These are phyloP conservation scores for Corylus heterophylla DNA, from an alignment of 306 rosid genomes.

Conservation along the genomic window DNA sequence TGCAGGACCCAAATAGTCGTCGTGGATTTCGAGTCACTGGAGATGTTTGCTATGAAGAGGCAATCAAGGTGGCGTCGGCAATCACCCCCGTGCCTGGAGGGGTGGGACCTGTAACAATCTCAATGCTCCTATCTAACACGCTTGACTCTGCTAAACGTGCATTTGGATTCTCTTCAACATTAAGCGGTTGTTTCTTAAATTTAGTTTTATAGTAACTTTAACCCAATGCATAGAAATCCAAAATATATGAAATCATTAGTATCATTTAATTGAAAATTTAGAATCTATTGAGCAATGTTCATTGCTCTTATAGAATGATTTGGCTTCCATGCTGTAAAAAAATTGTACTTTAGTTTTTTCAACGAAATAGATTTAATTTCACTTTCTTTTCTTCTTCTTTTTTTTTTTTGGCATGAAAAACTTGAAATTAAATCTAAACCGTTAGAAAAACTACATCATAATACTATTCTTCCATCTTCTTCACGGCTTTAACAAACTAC, in stretches of 20 bases:
- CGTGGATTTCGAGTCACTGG: constrained; percentile 32
- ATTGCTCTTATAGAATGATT: no score
- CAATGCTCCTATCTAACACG: constrained; percentile 53
- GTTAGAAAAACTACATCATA: no score
- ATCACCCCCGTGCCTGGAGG: constrained; percentile 62
- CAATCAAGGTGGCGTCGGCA: constrained; percentile 56
- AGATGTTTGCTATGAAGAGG: constrained; percentile 57
- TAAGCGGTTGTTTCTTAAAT: constrained; percentile 7
- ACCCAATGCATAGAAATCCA: neutral
- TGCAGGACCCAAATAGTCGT: constrained; percentile 30
- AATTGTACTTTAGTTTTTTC: no score
- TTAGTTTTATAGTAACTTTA: constrained; percentile 5
- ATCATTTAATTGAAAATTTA: neutral
- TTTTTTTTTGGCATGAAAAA: no score
- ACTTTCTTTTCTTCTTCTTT: no score
- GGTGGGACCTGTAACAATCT: constrained; percentile 38
- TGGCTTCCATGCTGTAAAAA: no score
- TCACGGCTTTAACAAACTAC: no score
- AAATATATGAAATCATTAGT: neutral
- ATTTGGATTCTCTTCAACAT: constrained; percentile 22
- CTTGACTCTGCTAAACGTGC: constrained; percentile 47
- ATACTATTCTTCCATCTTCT: no score
- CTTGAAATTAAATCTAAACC: no score
- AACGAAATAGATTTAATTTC: no score
- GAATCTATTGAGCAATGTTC: neutral